phyloP scores from a whole-genome alignment of 192 early-diverging fungal genomes.

The Jimgerdemannia lactiflua region DNA sequence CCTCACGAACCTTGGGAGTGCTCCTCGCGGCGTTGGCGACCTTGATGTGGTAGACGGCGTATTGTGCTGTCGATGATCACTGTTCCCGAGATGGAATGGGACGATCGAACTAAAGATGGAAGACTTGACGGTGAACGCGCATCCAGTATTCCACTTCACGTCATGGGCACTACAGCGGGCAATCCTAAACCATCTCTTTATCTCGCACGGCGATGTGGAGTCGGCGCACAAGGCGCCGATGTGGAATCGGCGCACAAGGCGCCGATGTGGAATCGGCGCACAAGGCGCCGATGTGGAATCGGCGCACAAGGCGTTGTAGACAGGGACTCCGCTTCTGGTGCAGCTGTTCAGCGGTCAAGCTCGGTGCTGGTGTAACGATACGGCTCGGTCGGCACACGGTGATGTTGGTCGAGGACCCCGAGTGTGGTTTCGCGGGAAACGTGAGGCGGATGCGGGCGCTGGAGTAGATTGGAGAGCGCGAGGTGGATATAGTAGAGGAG shows the following conservation, averaged over 20 bases:
- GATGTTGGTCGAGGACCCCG: background rate
- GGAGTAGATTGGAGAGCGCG: background rate
- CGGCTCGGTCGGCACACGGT: background rate
- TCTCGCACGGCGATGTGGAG: slow-evolving; percentile 24
- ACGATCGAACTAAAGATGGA: background rate
- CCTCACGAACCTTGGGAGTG: slow-evolving; percentile 2
- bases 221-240: slow-evolving; percentile 27
- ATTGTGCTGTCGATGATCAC: background rate
- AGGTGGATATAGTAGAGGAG: background rate
- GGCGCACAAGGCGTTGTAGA: slow-evolving; percentile 26
- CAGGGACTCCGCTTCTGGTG: slow-evolving; percentile 15
- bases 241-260: slow-evolving; percentile 24
- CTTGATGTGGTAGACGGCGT: slow-evolving; percentile 23
- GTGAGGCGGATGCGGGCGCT: slow-evolving; percentile 6
- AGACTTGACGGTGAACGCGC: background rate
- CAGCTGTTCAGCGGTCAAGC: no score
- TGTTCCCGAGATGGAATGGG: background rate
- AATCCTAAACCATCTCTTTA: slow-evolving; percentile 20
- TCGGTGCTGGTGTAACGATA: no score
- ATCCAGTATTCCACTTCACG: slow-evolving; percentile 7
- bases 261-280: slow-evolving; percentile 15
- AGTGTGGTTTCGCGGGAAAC: background rate
- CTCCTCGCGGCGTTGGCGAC: slow-evolving; percentile 25
- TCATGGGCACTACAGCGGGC: slow-evolving; percentile 29
- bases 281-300: slow-evolving; percentile 22